These are phyloP conservation scores for Trichomonas tenax DNA, from an alignment of 208 protist species.

Conservation along the genomic window DNA sequence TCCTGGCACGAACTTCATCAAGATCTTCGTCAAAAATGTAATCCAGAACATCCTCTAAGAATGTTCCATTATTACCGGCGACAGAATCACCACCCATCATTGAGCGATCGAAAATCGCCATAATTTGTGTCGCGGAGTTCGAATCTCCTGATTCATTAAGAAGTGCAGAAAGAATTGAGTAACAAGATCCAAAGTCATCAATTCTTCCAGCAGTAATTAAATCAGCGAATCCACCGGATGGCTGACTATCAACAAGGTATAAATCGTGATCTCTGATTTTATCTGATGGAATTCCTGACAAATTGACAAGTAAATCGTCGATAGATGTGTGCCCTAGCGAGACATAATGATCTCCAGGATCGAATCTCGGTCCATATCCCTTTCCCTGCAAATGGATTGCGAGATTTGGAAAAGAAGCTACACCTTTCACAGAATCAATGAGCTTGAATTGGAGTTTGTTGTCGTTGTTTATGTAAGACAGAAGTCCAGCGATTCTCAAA, in stretches of 20 bases:
- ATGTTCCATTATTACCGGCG: background rate
- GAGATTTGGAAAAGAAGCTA: background rate
- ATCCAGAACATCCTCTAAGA: background rate
- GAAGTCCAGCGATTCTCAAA: background rate
- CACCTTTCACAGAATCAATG: background rate
- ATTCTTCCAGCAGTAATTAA: background rate
- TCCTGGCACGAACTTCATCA: background rate
- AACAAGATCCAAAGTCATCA: background rate
- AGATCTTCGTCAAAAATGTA: background rate
- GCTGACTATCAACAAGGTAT: background rate
- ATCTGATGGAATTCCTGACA: background rate
- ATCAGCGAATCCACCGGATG: background rate
- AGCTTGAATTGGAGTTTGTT: background rate
- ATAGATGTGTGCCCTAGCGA: background rate
- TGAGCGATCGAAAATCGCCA: background rate
- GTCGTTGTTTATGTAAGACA: background rate
- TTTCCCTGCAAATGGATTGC: background rate
- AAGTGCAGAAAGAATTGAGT: background rate
- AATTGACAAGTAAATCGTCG: background rate
- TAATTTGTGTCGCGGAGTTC: background rate
- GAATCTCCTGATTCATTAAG: background rate
- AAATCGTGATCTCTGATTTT: background rate
- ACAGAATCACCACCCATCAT: background rate
- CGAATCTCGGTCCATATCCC: background rate
- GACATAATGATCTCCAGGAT: background rate